Base-by-base conservation (phyloP, 306 rosid genomes). In the Lagenaria siceraria region DNA sequence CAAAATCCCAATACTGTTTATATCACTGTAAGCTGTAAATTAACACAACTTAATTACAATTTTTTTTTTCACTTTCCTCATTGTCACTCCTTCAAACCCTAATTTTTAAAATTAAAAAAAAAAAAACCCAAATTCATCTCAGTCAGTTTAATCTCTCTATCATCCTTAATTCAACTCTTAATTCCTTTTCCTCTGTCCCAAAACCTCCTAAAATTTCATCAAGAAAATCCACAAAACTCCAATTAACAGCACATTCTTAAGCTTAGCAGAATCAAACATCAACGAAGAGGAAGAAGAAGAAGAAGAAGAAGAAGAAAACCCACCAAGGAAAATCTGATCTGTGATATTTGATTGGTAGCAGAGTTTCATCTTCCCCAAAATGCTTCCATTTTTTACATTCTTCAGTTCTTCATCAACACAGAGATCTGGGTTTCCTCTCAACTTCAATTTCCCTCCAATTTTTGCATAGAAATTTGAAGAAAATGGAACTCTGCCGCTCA, bases 401-500 rank as follows among this genome's bases (percentile, higher is more conserved):
- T 73, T 33, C 22, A 70, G 65, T 36, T 60, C 79, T 49, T 81
- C 83, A 5, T 85, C 93, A 58, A 81, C 81, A 78, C 97, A 93
- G 0, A 93, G 91, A 22, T 82, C 80, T 64, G 78, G 83, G 84
- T 93, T 93, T 25, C 97, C 98, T 46, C 36, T 80, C 36, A 93
- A 21, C 85, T 84, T 93, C 1, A 87, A 70, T 79, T 84, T 90
- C 27, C 76, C 75, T 22, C 89, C 92, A 35, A 81, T 25, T 81
- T 74, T 84, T 4, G 71, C 52, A 3, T 77, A 77, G 36, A 82
- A 78, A 8, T 43, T 73, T 2, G 38, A n/a, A 35, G 86, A 80
- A 15, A 90, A 85, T 15, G 83, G 71, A 29, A 94, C 82, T 69
- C 74, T 86, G 0, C 98, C 97, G 43, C 93, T 91, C 78, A 94